These are phyloP conservation scores for Trichoderma hamatum DNA, from an alignment of 2,329 filamentous ascomycete species.

Conservation along the genomic window DNA sequence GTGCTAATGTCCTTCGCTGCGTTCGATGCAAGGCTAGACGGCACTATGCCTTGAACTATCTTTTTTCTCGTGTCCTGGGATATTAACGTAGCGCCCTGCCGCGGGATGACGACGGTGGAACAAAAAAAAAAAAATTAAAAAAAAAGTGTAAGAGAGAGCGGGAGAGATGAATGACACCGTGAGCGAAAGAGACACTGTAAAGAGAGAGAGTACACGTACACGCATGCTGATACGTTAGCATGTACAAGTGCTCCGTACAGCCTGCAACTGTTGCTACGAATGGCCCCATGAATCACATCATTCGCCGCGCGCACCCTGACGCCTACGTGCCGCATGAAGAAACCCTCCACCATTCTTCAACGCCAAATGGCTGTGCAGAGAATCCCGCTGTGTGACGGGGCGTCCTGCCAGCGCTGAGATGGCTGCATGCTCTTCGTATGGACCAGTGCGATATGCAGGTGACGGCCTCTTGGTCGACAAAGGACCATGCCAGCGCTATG, in stretches of 20 bases:
- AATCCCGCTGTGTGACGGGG: not conserved
- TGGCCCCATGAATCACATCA: slow-evolving; percentile 4
- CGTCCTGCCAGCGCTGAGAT: slow-evolving; percentile 1
- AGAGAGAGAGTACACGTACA: not conserved
- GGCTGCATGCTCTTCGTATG: not conserved
- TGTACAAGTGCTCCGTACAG: not conserved
- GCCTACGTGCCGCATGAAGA: slow-evolving; percentile 5
- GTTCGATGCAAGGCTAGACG: slow-evolving; percentile 18
- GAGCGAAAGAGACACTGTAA: not conserved
- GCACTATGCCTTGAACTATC: slow-evolving; percentile 6
- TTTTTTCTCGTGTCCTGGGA: slow-evolving; percentile 16
- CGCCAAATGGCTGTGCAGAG: not conserved
- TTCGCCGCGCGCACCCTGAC: slow-evolving; percentile 3
- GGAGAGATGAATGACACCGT: not conserved
- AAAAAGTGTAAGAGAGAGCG: not conserved
- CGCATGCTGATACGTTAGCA: no score
- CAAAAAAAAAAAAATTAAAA: not conserved
- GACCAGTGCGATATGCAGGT: slow-evolving; percentile 9
- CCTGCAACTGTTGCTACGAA: not conserved
- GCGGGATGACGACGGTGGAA: not conserved
- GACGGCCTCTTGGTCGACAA: slow-evolving; percentile 1
- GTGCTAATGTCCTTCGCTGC: slow-evolving; percentile 13
- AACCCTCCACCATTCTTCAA: slow-evolving; percentile 4
- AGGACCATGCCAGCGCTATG: not conserved
- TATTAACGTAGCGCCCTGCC: not conserved